Base-by-base conservation (phyloP, 805 yeast genomes). In the Kluyveromyces siamensis region DNA sequence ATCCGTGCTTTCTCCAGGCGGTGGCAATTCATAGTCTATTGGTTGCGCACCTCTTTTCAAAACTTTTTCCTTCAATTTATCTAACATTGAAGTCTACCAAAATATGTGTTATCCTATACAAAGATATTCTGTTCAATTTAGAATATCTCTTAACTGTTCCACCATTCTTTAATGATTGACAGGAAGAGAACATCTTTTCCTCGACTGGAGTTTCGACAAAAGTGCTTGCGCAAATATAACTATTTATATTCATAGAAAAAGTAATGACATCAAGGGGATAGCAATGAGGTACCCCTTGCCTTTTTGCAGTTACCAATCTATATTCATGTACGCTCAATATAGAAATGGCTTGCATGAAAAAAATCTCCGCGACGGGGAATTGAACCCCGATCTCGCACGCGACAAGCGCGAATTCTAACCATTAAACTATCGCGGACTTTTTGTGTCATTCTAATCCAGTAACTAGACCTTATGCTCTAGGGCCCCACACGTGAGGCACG, bases 1-100 rank as follows among this genome's bases (percentile, higher is more conserved):
- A 3, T 33, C 45, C 8, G 73, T 58, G 10, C 59, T 5, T 76
- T 79, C 8, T 49, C 51, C 19, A 0, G 72, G 70, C 1, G 37
- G 25, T 13, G 53, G 53, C 19, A 50, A 27, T 25, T 46, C 47
- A 1, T 72, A 70, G 2, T 68, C 71, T 5, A 72, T 72, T 5
- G 61, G 63, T n/a, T 45, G 44, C 27, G 40, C 43, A 14, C 46
- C 43, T 25, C 45, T 50, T 33, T 53, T 52, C 13, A 50, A 54
- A 37, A 58, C 53, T 45, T 55, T 56, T 35, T 55, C 53, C 36
- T 54, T 59, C 21, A 60, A 38, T 45, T 54, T 60, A 47, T 54
- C 54, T 30, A 60, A 55, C 57, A 60, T 55, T 30, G 2, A 5
- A 13, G 8, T 13, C 14, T 11, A 30, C 7, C 35, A 30, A 30